Evolutionary conservation across 805 yeast species (phyloP), one percentile per base, ranked within the genome.

Genomic region (Hanseniaspora nectarophila): DNA sequence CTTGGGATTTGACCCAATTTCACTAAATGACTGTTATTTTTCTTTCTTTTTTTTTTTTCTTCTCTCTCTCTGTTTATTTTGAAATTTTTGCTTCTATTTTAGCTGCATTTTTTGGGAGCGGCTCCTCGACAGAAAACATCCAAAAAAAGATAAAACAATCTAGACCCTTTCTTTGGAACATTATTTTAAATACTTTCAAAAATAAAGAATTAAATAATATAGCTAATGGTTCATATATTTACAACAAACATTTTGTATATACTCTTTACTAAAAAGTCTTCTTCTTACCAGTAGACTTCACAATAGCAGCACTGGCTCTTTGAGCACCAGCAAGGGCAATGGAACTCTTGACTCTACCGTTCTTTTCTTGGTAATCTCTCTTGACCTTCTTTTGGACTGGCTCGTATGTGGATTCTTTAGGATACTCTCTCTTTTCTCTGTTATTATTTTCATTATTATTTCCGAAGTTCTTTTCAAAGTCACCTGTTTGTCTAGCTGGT

Each of bases 201-300:
- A 26, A 26, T 26, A 26, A 28, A 28, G n/a, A n/a, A n/a, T n/a
- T n/a, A n/a, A 26, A 26, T 26, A 26, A 26, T 26, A 5, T 26
- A 26, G 28, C 28, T 26, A 26, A 32, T 5, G 35, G 35, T 16
- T 35, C 21, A n/a, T n/a, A n/a, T n/a, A n/a, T n/a, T n/a, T n/a
- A n/a, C n/a, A n/a, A n/a, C n/a, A n/a, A n/a, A n/a, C n/a, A n/a
- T n/a, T n/a, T n/a, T n/a, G n/a, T n/a, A n/a, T n/a, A n/a, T n/a
- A n/a, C n/a, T n/a, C n/a, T n/a, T 56, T 65, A 77, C 58, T 81
- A 82, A 63, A 86, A 86, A 5, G 76, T 82, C 38, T 75, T 73
- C 65, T 88, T 90, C 68, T 85, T 89, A 65, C 97, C 97, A n/a
- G 81, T 73, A 1, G 96, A 83, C 46, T 85, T 79, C 28, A 88